Evolutionary conservation across 805 yeast genomes (phyloP), one percentile per base, ranked within the genome.

Genomic region (Pichia nanzhaoensis): DNA sequence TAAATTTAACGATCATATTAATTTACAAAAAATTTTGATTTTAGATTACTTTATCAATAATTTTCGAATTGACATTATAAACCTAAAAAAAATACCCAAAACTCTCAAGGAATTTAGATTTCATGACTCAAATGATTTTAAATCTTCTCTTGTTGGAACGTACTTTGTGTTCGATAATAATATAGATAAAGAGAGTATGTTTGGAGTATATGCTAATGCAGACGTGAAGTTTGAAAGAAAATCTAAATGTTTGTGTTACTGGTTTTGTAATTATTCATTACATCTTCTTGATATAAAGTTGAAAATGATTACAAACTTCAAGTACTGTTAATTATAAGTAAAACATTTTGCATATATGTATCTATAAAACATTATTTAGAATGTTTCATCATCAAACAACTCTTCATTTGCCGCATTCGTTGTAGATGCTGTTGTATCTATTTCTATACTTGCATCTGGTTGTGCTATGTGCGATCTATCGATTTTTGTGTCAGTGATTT

Each of bases 301-400:
- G 18, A 30, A 39, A 31, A 39, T 34, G 31, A 39, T 39, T 4
- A n/a, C 16, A 14, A 39, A 27, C 16, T 30, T 30, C 12, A 30
- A 30, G 12, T 7, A 13, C 14, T 30, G 33, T 30, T 30, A 13
- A 30, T 13, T 30, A 13, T 30, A 13, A 9, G 14, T 30, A 9
- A 13, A 7, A 13, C 16, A 5, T 30, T 13, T n/a, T n/a, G n/a
- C n/a, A n/a, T 14, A 30, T 30, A 30, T 8, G 12, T 30, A 24
- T 24, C 28, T 24, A 24, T 24, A n/a, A n/a, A n/a, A n/a, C n/a
- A n/a, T 24, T 8, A 16, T 10, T 44, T 17, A 45, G 20, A 45
- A 45, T 9, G 48, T 45, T 45, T 45, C 48, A 41, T 45, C 48
- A 37, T 45, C 48, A 37, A 45, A 37, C 13, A 45, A 16, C 18